phyloP scores from a whole-genome alignment of 2,329 filamentous ascomycete species.

The Cladophialophora chaetospira region DNA sequence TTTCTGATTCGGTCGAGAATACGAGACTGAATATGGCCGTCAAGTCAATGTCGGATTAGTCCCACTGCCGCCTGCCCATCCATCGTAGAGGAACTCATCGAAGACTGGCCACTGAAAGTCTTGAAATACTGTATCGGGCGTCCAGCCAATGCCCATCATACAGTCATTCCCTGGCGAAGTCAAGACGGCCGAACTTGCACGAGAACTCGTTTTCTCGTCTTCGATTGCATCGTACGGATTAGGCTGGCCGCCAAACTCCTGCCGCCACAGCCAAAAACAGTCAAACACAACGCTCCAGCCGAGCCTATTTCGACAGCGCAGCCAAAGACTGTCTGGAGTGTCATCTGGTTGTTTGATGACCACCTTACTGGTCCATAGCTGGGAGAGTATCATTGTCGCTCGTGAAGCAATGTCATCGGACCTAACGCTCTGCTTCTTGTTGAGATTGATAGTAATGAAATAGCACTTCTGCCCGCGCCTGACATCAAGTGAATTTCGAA shows the following conservation, averaged over 20 bases:
- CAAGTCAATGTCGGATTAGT: neutral
- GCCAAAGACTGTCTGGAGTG: slow-evolving; percentile 14
- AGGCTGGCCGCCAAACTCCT: slow-evolving; percentile 19
- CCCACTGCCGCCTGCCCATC: slow-evolving; percentile 1
- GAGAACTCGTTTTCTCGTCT: slow-evolving; percentile 11
- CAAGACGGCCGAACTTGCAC: neutral
- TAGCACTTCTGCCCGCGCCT: slow-evolving; percentile 17
- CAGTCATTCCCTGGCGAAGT: slow-evolving; percentile 5
- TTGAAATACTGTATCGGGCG: slow-evolving; percentile 19
- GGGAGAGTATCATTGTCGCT: slow-evolving; percentile 20
- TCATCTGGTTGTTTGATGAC: slow-evolving; percentile 17
- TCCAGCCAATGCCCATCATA: slow-evolving; percentile 22
- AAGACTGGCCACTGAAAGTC: slow-evolving; percentile 24
- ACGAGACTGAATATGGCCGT: too few species aligned
- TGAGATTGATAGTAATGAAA: slow-evolving; percentile 20
- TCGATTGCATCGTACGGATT: slow-evolving; percentile 20
- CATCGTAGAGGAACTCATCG: slow-evolving; percentile 15
- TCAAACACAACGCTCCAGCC: slow-evolving; percentile 23
- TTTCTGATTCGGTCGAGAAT: too few species aligned
- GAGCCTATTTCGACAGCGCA: slow-evolving; percentile 21
- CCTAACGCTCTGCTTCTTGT: slow-evolving; percentile 20
- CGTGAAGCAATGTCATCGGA: slow-evolving; percentile 18
- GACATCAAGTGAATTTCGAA: slow-evolving; percentile 11
- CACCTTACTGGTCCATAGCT: slow-evolving; percentile 25
- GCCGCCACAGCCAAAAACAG: slow-evolving; percentile 23